phyloP scores from a whole-genome alignment of 2,329 filamentous ascomycete genomes.

The Venturia effusa region DNA sequence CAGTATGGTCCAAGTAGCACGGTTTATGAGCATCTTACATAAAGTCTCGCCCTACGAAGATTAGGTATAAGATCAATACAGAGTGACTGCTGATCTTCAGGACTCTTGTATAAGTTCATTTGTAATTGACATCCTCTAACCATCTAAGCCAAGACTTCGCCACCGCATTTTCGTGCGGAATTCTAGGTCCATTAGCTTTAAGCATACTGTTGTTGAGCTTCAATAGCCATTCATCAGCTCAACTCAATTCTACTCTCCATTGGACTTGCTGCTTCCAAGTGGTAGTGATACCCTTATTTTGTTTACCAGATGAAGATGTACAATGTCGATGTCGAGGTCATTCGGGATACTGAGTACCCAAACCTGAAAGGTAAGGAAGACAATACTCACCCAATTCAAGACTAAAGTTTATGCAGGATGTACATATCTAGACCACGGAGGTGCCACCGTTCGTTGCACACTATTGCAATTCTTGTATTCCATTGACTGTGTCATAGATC shows the following conservation, averaged over 20 bases:
- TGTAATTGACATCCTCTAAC: too few relatives aligned
- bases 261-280: not conserved
- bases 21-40: not conserved
- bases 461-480: not conserved
- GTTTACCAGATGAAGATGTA: not conserved
- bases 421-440: constrained; percentile 47
- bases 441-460: not conserved
- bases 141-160: too few relatives aligned
- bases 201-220: too few relatives aligned
- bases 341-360: constrained; percentile 31
- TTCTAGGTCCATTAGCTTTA: too few relatives aligned
- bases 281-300: not conserved
- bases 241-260: not conserved
- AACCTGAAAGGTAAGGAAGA: constrained; percentile 25
- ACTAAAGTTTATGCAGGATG: constrained; percentile 13
- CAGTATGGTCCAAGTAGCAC: not conserved
- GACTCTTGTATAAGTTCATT: too few relatives aligned
- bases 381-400: not conserved
- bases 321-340: constrained; percentile 26
- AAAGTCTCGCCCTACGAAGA: not conserved
- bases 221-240: too few relatives aligned
- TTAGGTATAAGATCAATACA: not conserved
- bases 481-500: constrained; percentile 9
- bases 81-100: too few relatives aligned
- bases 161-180: too few relatives aligned